A percentile compares a stretch with the other conserved stretches of the same genome.
Evolutionary conservation across 495 filamentous ascomycete species (phyloP).

Genomic region (Immersiella caudata): DNA sequence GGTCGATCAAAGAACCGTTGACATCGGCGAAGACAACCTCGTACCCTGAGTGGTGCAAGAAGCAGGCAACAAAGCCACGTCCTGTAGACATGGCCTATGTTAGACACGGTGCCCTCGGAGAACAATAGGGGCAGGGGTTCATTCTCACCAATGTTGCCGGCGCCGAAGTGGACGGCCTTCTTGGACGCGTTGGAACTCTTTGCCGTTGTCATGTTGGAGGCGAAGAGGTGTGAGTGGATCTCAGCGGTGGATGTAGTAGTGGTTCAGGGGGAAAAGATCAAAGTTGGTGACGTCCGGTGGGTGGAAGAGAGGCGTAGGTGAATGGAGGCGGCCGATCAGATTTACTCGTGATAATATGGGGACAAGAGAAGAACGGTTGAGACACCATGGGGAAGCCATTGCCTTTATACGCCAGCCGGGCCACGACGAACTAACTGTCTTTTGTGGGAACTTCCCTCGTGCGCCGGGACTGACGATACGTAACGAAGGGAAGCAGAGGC

Average conservation of each 20-base stretch:
- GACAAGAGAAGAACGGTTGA: slow-evolving; percentile 23
- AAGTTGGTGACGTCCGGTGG: not conserved
- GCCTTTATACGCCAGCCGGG: slow-evolving; percentile 25
- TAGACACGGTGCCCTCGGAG: slow-evolving; percentile 3
- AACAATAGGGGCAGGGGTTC: not conserved
- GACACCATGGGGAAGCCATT: slow-evolving; percentile 19
- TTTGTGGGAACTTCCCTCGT: not conserved
- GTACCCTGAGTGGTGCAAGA: slow-evolving; percentile 85
- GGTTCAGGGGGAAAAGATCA: not conserved
- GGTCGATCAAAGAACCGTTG: slow-evolving; percentile 73
- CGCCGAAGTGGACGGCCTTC: slow-evolving; percentile 91
- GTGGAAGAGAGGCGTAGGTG: slow-evolving; percentile 5
- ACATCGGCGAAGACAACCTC: slow-evolving; percentile 97
- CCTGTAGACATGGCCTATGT: slow-evolving; percentile 37
- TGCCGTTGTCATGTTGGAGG: slow-evolving; percentile 22
- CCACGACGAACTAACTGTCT: slow-evolving; percentile 14
- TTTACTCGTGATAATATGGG: slow-evolving; percentile 21
- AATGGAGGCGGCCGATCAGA: not conserved
- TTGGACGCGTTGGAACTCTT: slow-evolving; percentile 41
- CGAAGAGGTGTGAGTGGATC: slow-evolving; percentile 10
- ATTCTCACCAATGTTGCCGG: slow-evolving; percentile 76
- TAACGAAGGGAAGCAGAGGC: not conserved
- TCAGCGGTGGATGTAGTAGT: not conserved
- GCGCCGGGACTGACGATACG: not conserved
- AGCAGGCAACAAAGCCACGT: slow-evolving; percentile 59